Base-by-base conservation (phyloP, 305 asterid genomes). In the Fraxinus nigra region DNA sequence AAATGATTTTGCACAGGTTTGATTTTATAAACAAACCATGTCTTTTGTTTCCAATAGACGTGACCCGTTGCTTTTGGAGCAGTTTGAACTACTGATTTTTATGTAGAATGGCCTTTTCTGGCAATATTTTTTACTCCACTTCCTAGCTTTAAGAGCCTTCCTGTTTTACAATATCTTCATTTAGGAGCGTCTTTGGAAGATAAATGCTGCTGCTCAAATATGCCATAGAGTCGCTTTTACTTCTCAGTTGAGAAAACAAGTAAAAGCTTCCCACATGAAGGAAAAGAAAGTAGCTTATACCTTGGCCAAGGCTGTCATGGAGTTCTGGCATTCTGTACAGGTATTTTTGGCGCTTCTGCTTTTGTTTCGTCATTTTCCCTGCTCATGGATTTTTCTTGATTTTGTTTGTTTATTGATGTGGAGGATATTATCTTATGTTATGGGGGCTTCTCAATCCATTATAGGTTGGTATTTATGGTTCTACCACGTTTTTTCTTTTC, bases 1-100 rank as follows among this genome's bases (percentile, higher is more conserved):
- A 73, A 93, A 97, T 92, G 99, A 97, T 90, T 95, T 97, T 90
- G 94, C 97, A 51, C 99, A 97, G 98, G 99, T 97, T 61, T 84
- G 86, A 48, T 76, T 63, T 80, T 34, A 63, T 61, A 46, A 81
- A 28, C 76, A 51, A 77, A 34, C 75, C 33, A 3, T 46, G 20
- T 32, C 37, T 77, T 79, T 61, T 69, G 76, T 79, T 79, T 72
- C 78, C 24, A 48, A 28, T 79, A 79, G 82, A 69, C 16, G 65
- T 67, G 79, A 54, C 69, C 80, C 48, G 72, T 43, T 79, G 74
- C 24, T 83, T 77, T 75, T 79, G 78, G 48, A 78, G 46, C 33
- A 48, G 77, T 16, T 59, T 72, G 32, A 9, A 16, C 63, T 20
- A 63, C 72, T 26, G 72, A 65, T 69, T 43, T 61, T 74, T 75